phyloP scores from a whole-genome alignment of 225 moss, liverwort and hornwort genomes.

The Physcomitrium patens region DNA sequence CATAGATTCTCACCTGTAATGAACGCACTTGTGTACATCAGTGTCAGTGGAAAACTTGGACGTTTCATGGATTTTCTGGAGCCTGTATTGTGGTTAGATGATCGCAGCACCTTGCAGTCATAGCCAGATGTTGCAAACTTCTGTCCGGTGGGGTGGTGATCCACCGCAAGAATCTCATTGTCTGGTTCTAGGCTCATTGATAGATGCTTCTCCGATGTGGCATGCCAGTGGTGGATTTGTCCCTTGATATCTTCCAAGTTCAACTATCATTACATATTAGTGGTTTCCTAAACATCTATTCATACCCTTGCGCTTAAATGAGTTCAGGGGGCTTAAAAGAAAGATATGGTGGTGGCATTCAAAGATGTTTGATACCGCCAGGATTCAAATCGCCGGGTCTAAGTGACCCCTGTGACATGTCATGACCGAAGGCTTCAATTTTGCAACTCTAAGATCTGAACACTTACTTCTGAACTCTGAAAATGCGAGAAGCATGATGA shows the following conservation, averaged over 20 bases:
- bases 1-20: conserved; percentile 65
- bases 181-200: conserved; percentile 45
- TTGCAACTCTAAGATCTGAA: no score
- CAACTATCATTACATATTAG: background rate
- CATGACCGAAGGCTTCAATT: no score
- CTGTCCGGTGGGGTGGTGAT: conserved; percentile 59
- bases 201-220: conserved; percentile 79
- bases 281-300: background rate
- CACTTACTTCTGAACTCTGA: no score
- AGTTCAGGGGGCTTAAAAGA: no score
- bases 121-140: conserved; percentile 77
- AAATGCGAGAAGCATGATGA: background rate
- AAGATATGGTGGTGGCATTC: no score
- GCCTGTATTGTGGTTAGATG: background rate
- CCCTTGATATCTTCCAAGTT: conserved; percentile 61
- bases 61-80: no score
- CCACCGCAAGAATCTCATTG: conserved; percentile 68
- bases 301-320: no score
- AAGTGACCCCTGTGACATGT: no score
- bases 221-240: conserved; percentile 84
- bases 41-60: background rate
- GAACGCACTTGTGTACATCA: background rate
- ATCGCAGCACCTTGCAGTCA: conserved; percentile 60
- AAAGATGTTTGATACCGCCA: no score
- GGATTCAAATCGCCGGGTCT: no score